Evolutionary conservation across 495 filamentous ascomycete species (phyloP).

Genomic region (Talaromyces adpressus): DNA sequence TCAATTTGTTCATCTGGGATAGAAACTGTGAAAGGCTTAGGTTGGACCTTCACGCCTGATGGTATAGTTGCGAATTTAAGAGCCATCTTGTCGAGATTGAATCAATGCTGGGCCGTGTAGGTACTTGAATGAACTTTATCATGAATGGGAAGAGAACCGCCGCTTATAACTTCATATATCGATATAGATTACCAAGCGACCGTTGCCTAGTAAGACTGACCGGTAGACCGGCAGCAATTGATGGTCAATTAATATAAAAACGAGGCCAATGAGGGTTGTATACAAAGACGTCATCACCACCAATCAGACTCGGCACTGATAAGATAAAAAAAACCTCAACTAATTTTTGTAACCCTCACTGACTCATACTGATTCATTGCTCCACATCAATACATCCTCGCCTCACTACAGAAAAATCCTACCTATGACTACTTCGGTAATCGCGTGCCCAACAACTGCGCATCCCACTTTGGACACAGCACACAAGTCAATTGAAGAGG

Average conservation of each 20-base stretch:
- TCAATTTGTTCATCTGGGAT: slow-evolving; percentile 39
- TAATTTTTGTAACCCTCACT: not conserved
- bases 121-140: not conserved
- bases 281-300: not conserved
- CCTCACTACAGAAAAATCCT: too few relatives aligned
- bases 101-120: not conserved
- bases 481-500: not conserved
- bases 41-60: slow-evolving; percentile 15
- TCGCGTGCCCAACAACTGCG: not conserved
- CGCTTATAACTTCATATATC: not conserved
- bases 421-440: not conserved
- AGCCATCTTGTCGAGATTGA: slow-evolving; percentile 14
- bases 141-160: not conserved
- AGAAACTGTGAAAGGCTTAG: slow-evolving; percentile 31
- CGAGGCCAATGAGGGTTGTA: not conserved
- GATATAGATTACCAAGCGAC: not conserved
- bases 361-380: not conserved
- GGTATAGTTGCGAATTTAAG: slow-evolving; percentile 23
- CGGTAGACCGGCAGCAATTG: too few relatives aligned
- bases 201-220: not conserved
- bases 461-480: not conserved
- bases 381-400: too few relatives aligned
- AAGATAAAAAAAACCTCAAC: slow-evolving; percentile 4
- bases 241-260: not conserved
- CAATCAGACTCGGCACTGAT: not conserved